Percentiles rank a stretch among this genome's conserved stretches.
Evolutionary conservation across 1,284 basidiomycete genomes (phyloP).

Genomic region (Meira nashicola): DNA sequence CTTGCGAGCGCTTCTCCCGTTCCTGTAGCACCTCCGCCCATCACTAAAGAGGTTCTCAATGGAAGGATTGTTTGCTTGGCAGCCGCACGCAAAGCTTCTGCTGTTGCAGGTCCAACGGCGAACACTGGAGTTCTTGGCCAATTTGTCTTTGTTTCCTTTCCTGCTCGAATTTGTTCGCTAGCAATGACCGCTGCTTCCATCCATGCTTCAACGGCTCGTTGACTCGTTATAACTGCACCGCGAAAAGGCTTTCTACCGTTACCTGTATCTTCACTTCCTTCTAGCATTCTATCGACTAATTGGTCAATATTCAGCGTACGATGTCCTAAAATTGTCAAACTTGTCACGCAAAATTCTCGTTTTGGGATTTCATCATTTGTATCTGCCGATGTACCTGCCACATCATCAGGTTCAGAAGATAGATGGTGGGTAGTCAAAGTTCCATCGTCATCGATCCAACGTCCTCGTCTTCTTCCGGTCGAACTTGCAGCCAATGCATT

Average conservation of each 20-base stretch:
- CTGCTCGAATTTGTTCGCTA: background rate
- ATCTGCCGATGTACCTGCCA: slow-evolving; percentile 15
- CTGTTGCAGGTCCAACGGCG: slow-evolving; percentile 46
- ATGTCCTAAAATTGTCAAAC: slow-evolving; percentile 39
- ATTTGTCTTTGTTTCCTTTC: slow-evolving; percentile 31
- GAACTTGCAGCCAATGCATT: slow-evolving; percentile 10
- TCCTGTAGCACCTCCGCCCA: slow-evolving; percentile 42
- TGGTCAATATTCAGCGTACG: slow-evolving; percentile 24
- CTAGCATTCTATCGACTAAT: slow-evolving; percentile 25
- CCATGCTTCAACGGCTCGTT: slow-evolving; percentile 46
- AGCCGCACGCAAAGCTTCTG: slow-evolving; percentile 22
- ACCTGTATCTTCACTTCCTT: slow-evolving; percentile 13
- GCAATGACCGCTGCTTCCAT: slow-evolving; percentile 22
- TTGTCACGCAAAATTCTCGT: slow-evolving; percentile 41
- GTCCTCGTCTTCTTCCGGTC: slow-evolving; percentile 30
- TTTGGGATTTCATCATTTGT: slow-evolving; percentile 20
- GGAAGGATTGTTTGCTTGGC: slow-evolving; percentile 24
- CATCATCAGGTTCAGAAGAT: slow-evolving; percentile 2
- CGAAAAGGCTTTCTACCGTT: slow-evolving; percentile 18
- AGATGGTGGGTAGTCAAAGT: slow-evolving; percentile 49
- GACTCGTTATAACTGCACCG: slow-evolving; percentile 44
- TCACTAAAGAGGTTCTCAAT: slow-evolving; percentile 30
- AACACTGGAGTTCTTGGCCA: slow-evolving; percentile 44
- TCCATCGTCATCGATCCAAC: slow-evolving; percentile 35
- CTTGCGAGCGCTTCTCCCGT: slow-evolving; percentile 40